Percentiles rank a stretch among this genome's conserved stretches.
These are phyloP conservation scores for Sungouiozyma intestinalis DNA, from an alignment of 805 yeast species.

Conservation along the genomic window DNA sequence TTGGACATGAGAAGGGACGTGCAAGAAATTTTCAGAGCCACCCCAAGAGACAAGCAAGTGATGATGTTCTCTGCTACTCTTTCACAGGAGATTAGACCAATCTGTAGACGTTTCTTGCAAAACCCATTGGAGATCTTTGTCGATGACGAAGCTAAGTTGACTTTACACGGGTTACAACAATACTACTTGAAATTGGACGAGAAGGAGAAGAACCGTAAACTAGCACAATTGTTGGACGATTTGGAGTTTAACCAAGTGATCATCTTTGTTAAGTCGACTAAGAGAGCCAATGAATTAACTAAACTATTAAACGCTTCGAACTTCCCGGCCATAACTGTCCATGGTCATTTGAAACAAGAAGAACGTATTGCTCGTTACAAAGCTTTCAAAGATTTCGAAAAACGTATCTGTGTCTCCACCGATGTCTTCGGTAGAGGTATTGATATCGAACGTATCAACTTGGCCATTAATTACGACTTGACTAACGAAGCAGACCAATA, in stretches of 20 bases:
- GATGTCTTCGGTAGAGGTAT: conserved; percentile 99
- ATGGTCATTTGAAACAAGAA: conserved; percentile 90
- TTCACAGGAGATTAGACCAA: conserved; percentile 87
- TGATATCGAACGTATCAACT: conserved; percentile 95
- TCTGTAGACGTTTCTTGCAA: conserved; percentile 96
- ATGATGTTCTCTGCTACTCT: conserved; percentile 99
- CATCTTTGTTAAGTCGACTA: conserved; percentile 84
- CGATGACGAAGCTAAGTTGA: conserved; percentile 94
- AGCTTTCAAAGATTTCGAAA: conserved; percentile 94
- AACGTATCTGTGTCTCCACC: conserved; percentile 96
- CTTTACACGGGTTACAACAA: conserved; percentile 97
- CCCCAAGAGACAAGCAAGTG: conserved; percentile 97
- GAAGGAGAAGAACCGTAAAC: conserved; percentile 84
- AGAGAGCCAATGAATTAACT: conserved; percentile 87
- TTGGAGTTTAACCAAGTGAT: conserved; percentile 97
- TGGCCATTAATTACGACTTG: conserved; percentile 95
- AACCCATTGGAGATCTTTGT: conserved; percentile 95
- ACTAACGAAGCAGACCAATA: conserved; percentile 96
- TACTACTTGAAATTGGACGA: conserved; percentile 84
- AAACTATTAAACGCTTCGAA: conserved; percentile 80
- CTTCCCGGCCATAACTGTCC: conserved; percentile 96
- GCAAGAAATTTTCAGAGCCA: conserved; percentile 93
- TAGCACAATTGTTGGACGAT: conserved; percentile 84
- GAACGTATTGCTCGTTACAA: conserved; percentile 96
- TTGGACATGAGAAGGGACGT: conserved; percentile 96